Conservation (phyloP, 2,329 filamentous ascomycete genomes). For the Penicillium griseofulvum region DNA sequence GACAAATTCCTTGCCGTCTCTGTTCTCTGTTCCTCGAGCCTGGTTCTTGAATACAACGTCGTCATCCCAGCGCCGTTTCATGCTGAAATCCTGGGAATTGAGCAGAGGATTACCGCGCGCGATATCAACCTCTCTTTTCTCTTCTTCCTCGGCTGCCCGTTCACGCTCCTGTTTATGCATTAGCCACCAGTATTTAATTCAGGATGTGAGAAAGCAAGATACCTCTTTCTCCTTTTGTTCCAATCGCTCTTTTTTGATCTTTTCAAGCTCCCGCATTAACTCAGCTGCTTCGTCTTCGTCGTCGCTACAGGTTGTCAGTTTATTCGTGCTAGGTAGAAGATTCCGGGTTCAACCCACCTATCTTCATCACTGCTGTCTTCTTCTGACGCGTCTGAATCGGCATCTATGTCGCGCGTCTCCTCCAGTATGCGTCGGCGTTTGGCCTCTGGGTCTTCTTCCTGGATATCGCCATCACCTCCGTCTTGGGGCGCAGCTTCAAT, state of each 20-base stretch:
- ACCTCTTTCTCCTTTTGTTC: slow-evolving; percentile 76
- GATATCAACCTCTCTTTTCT: slow-evolving; percentile 81
- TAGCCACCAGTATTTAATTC: neutral
- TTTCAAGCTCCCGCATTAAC: slow-evolving; percentile 87
- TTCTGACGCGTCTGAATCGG: slow-evolving; percentile 66
- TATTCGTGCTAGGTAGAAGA: neutral
- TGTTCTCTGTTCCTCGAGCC: slow-evolving; percentile 89
- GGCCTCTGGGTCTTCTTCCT: slow-evolving; percentile 68
- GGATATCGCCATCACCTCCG: slow-evolving; percentile 30
- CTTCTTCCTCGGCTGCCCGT: slow-evolving; percentile 74
- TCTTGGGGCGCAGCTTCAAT: slow-evolving; percentile 52
- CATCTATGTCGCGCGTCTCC: slow-evolving; percentile 84
- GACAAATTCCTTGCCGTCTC: slow-evolving; percentile 91
- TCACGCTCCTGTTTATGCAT: slow-evolving; percentile 64
- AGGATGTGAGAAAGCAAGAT: slow-evolving; percentile 9
- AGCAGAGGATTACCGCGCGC: slow-evolving; percentile 89
- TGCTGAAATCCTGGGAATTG: slow-evolving; percentile 81
- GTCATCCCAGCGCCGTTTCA: slow-evolving; percentile 89
- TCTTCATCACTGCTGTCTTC: slow-evolving; percentile 62
- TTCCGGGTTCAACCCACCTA: slow-evolving; percentile 38
- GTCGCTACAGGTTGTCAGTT: slow-evolving; percentile 51
- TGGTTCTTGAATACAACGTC: slow-evolving; percentile 99
- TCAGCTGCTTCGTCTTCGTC: slow-evolving; percentile 82
- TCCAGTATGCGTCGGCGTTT: slow-evolving; percentile 85
- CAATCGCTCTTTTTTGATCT: slow-evolving; percentile 83